phyloP scores from a whole-genome alignment of 768 basidiomycete species.

The Calocybe gangraenosa region DNA sequence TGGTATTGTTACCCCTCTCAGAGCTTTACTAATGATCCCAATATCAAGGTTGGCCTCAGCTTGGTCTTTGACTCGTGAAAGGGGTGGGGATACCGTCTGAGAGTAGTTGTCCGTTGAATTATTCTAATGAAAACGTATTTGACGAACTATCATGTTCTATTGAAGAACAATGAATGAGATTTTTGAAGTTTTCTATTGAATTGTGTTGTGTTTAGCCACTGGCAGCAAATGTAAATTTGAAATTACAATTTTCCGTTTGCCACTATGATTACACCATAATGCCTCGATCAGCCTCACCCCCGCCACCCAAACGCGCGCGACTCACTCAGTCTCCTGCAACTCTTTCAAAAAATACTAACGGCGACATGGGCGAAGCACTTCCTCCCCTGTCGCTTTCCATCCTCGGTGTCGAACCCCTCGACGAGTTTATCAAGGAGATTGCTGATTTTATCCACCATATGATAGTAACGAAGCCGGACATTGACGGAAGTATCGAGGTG shows the following conservation, averaged over 20 bases:
- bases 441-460: constrained; percentile 84
- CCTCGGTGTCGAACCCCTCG: constrained; percentile 84
- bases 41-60: constrained; percentile 63
- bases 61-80: constrained; percentile 70
- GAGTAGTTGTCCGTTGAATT: constrained; percentile 24
- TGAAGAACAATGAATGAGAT: neutral
- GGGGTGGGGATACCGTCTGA: constrained; percentile 28
- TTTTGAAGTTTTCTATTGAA: no score
- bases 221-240: neutral
- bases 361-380: constrained; percentile 26
- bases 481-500: constrained; percentile 67
- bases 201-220: no score
- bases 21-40: neutral
- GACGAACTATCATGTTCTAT: neutral
- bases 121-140: constrained; percentile 13
- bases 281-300: constrained; percentile 24
- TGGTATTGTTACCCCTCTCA: neutral
- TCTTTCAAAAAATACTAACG: constrained; percentile 19
- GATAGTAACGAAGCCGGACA: constrained; percentile 53
- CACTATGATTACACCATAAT: constrained; percentile 6
- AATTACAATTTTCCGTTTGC: neutral
- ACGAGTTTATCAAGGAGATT: constrained; percentile 90
- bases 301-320: constrained; percentile 28
- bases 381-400: constrained; percentile 76
- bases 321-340: constrained; percentile 16